Evolutionary conservation across 2,329 filamentous ascomycete genomes (phyloP).

Genomic region (Bipolaris sorokiniana): DNA sequence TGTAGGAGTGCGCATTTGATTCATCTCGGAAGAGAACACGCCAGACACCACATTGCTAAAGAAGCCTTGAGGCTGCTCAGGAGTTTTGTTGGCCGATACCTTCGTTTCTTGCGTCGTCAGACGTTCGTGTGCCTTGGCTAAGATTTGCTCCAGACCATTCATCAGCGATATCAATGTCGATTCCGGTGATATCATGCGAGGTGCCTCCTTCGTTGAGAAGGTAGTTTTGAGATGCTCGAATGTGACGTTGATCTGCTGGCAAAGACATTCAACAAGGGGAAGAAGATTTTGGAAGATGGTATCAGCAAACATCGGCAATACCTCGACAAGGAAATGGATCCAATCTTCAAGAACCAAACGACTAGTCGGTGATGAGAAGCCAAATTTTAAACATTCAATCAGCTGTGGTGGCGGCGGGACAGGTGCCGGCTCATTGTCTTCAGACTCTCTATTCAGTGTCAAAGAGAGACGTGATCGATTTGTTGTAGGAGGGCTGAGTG

Average conservation of each 20-base stretch:
- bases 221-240: constrained; percentile 73
- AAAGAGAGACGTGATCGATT: constrained; percentile 42
- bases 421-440: constrained; percentile 42
- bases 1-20: constrained; percentile 79
- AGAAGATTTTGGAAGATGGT: constrained; percentile 90
- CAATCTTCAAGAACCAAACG: constrained; percentile 86
- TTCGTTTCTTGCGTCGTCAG: constrained; percentile 77
- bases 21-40: constrained; percentile 80
- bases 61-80: constrained; percentile 83
- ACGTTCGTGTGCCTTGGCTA: constrained; percentile 85
- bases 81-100: constrained; percentile 72
- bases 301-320: constrained; percentile 81
- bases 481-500: constrained; percentile 20
- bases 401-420: constrained; percentile 68
- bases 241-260: constrained; percentile 73
- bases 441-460: constrained; percentile 36
- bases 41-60: constrained; percentile 95
- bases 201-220: constrained; percentile 56
- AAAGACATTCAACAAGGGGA: constrained; percentile 88
- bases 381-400: constrained; percentile 83
- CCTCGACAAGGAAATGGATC: constrained; percentile 83
- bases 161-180: constrained; percentile 81
- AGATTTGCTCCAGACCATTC: constrained; percentile 89
- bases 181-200: constrained; percentile 60
- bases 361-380: constrained; percentile 75